phyloP scores from a whole-genome alignment of 1,284 basidiomycete species.

The Fomitopsis palustris region DNA sequence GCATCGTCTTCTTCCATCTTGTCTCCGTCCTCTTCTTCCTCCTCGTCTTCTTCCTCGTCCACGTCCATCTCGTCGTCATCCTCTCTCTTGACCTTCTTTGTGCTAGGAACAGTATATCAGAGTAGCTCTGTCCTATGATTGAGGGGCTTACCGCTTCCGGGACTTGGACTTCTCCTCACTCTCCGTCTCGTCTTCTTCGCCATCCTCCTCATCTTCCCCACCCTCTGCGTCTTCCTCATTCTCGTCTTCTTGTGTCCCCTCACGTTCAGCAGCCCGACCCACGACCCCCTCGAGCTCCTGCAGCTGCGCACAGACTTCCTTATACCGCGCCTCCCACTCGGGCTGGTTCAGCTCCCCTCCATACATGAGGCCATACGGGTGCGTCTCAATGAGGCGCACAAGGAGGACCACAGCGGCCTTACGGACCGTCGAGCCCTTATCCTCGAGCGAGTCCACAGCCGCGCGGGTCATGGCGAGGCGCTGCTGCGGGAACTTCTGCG shows the following conservation, averaged over 20 bases:
- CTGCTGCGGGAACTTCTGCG: conserved; percentile 85
- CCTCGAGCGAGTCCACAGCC: conserved; percentile 81
- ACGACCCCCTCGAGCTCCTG: conserved; percentile 51
- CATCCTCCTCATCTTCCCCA: conserved; percentile 24
- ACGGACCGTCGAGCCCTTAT: conserved; percentile 88
- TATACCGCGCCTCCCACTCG: conserved; percentile 77
- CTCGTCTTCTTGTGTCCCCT: conserved; percentile 37
- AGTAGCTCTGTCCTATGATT: too few species aligned
- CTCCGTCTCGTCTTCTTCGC: conserved; percentile 25
- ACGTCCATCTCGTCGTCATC: conserved; percentile 53
- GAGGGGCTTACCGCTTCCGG: conserved; percentile 2
- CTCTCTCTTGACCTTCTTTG: conserved; percentile 1
- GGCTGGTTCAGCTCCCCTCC: conserved; percentile 77
- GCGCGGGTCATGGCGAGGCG: conserved; percentile 74
- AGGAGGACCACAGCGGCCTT: conserved; percentile 83
- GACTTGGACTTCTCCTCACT: conserved; percentile 23
- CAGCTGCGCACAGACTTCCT: conserved; percentile 62
- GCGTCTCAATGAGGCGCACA: conserved; percentile 78
- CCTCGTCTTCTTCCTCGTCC: conserved; percentile 29
- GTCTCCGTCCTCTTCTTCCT: conserved; percentile 25
- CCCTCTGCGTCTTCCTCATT: conserved; percentile 31
- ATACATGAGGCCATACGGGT: conserved; percentile 86
- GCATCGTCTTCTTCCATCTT: conserved; percentile 36
- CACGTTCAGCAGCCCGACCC: conserved; percentile 53
- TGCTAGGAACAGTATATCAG: background rate